Evolutionary conservation across 495 filamentous ascomycete species (phyloP), one percentile per base, ranked within the genome.

Genomic region (Sordaria brevicollis): DNA sequence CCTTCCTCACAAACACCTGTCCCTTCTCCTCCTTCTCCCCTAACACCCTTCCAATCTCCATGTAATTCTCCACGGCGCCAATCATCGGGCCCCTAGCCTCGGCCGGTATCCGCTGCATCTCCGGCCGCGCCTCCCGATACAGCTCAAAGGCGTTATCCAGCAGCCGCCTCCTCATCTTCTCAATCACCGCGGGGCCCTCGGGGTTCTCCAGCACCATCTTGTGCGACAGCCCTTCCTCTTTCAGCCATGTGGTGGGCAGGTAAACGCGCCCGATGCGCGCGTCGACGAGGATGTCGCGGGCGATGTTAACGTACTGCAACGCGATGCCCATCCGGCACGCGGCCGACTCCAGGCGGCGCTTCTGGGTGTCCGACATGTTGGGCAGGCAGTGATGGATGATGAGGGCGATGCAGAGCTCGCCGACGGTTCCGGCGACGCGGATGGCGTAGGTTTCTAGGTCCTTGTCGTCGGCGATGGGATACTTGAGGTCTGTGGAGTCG

Each of bases 281-380:
- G 75, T 91, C 90, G 5, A 86, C 85, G 9, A 75, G 70, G 25
- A 91, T 87, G 71, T 92, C 90, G 8, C 90, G 87, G 33, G 89
- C 87, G 70, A 92, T 90, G 69, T 91, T 92, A 67, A 91, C 83
- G 71, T 88, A 90, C 71, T 92, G 89, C 35, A 92, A 76, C 19
- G 90, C 89, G 49, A 87, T 81, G 0, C 90, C 90, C 89, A 91
- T 91, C 2, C 79, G 81, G 6, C 80, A 77, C 7, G 87, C 88
- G 5, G 87, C 83, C 9, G 76, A 67, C 3, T 86, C 74, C 6
- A 84, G 78, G 4, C 70, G 39, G 9, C 72, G 69, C 67, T 76
- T 68, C 35, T 75, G 72, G 5, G 71, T 71, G 2, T 66, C 66
- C 11, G 75, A 41, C 34, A 80, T 69, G 7, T 71, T 70, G 34